Conservation (phyloP, 2,329 filamentous ascomycete genomes). For the Colletotrichum melonis region DNA sequence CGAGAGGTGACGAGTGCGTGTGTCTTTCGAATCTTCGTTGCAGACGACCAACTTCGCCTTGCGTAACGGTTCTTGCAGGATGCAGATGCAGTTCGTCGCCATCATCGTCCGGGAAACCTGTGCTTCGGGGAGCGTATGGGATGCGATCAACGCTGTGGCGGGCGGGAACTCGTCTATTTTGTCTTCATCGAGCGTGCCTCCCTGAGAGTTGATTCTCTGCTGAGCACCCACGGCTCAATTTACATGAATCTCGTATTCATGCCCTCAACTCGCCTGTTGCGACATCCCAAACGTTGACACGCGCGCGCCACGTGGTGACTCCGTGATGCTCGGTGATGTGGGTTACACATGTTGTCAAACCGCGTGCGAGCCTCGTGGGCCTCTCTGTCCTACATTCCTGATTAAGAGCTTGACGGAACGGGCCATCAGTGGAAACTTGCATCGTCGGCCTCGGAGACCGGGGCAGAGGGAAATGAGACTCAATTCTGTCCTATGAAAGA, state of each 20-base stretch:
- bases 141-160: neutral
- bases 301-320: conserved; percentile 20
- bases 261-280: conserved; percentile 6
- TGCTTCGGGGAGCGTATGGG: neutral
- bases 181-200: neutral
- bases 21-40: neutral
- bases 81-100: neutral
- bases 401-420: neutral
- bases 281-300: conserved; percentile 5
- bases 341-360: neutral
- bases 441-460: neutral
- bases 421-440: neutral
- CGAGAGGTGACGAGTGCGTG: neutral
- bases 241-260: conserved; percentile 24
- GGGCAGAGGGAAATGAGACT: conserved; percentile 9
- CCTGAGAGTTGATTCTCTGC: neutral
- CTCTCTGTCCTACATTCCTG: conserved; percentile 4
- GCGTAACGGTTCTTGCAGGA: neutral
- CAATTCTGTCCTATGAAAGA: conserved; percentile 24
- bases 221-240: neutral
- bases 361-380: conserved; percentile 11
- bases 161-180: conserved; percentile 6
- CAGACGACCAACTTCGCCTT: neutral
- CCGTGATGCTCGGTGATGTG: neutral
- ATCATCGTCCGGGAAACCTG: neutral